A percentile compares a stretch with the other conserved stretches of the same genome.
Evolutionary conservation across 345 rosid species (phyloP).

Genomic region (Toxicodendron radicans): DNA sequence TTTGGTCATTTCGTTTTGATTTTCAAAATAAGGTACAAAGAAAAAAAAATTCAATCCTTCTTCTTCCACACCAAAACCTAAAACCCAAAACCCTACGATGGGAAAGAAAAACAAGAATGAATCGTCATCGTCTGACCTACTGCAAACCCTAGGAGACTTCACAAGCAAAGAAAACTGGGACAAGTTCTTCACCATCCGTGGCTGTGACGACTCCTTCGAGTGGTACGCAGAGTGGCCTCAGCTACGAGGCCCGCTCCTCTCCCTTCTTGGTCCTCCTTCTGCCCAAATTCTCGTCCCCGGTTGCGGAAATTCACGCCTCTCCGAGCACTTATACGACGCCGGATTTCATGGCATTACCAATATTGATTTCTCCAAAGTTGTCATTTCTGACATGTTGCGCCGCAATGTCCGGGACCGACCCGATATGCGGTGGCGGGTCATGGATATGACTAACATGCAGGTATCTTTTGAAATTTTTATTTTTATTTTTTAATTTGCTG

Average conservation of each 20-base stretch:
- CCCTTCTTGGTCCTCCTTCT: slow-evolving; percentile 45
- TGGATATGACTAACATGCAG: slow-evolving; percentile 91
- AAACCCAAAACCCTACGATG: slow-evolving; percentile 37
- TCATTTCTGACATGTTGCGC: slow-evolving; percentile 83
- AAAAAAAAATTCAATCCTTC: too few relatives aligned
- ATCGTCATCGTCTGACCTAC: slow-evolving; percentile 38
- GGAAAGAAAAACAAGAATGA: slow-evolving; percentile 57
- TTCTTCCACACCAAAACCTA: too few relatives aligned
- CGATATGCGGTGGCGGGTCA: slow-evolving; percentile 82
- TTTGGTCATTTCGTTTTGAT: too few relatives aligned
- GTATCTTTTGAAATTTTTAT: slow-evolving; percentile 25
- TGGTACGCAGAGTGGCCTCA: slow-evolving; percentile 99
- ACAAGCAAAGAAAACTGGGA: slow-evolving; percentile 99
- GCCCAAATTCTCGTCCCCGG: slow-evolving; percentile 82
- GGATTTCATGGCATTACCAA: slow-evolving; percentile 73
- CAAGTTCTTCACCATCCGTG: slow-evolving; percentile 81
- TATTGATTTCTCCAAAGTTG: slow-evolving; percentile 87
- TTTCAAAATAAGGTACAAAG: too few relatives aligned
- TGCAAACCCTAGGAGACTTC: slow-evolving; percentile 76
- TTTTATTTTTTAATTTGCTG: not conserved
- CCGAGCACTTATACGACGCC: slow-evolving; percentile 83
- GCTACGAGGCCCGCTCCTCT: slow-evolving; percentile 58
- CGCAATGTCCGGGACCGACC: slow-evolving; percentile 79
- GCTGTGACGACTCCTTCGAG: slow-evolving; percentile 81
- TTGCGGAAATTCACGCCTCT: slow-evolving; percentile 82